phyloP scores from a whole-genome alignment of 2,329 filamentous ascomycete genomes.

The Calonectria pteridis region DNA sequence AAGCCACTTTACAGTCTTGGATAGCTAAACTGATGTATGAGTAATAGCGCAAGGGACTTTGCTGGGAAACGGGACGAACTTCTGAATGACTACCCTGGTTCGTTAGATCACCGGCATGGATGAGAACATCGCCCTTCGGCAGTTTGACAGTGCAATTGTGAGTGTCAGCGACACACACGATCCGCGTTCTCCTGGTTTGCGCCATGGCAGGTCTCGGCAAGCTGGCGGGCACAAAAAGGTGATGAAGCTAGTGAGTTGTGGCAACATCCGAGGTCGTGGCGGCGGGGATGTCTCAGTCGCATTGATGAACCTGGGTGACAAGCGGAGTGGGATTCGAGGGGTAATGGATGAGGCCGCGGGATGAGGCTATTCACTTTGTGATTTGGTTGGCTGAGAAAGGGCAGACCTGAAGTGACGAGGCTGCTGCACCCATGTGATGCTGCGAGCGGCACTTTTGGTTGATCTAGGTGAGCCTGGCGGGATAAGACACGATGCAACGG shows the following conservation, averaged over 20 bases:
- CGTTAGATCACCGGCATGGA: slow-evolving; percentile 82
- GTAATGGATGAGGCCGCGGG: not conserved
- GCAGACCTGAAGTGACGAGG: not conserved
- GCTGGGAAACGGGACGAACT: slow-evolving; percentile 45
- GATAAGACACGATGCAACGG: not conserved
- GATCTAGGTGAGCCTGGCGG: not conserved
- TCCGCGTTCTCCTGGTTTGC: slow-evolving; percentile 63
- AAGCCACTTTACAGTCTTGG: slow-evolving; percentile 75
- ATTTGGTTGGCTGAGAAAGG: not conserved
- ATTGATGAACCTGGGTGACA: not conserved
- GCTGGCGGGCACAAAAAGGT: slow-evolving; percentile 26
- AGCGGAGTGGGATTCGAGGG: not conserved
- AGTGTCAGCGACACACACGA: slow-evolving; percentile 84
- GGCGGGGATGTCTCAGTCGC: slow-evolving; percentile 25
- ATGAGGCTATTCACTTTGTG: slow-evolving; percentile 8
- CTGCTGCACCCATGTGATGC: not conserved
- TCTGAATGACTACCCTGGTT: slow-evolving; percentile 76
- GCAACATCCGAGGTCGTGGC: slow-evolving; percentile 7
- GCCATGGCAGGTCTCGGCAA: slow-evolving; percentile 16
- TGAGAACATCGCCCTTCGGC: slow-evolving; percentile 78
- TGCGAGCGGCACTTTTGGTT: not conserved
- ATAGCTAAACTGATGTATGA: slow-evolving; percentile 55
- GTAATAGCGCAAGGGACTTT: not conserved
- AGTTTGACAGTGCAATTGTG: slow-evolving; percentile 76
- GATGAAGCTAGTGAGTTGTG: slow-evolving; percentile 16